These are phyloP conservation scores for Penicillium canariense DNA, from an alignment of 495 filamentous ascomycete species.

Conservation along the genomic window DNA sequence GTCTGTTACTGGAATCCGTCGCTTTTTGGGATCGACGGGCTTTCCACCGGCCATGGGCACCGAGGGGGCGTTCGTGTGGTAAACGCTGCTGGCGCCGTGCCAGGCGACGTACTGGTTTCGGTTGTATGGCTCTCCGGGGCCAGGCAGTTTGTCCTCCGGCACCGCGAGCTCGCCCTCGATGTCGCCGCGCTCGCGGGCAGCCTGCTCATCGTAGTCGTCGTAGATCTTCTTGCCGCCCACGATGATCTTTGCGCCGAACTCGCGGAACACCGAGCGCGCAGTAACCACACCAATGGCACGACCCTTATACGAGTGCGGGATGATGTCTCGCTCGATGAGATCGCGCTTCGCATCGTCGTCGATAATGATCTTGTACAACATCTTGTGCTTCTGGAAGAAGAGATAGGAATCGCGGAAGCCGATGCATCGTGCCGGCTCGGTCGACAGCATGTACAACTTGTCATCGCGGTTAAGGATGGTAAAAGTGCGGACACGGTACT, in stretches of 20 bases:
- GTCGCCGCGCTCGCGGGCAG: slow-evolving; percentile 72
- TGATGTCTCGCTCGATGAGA: slow-evolving; percentile 88
- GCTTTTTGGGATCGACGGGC: slow-evolving; percentile 68
- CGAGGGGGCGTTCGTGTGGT: slow-evolving; percentile 77
- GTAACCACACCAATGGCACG: slow-evolving; percentile 97
- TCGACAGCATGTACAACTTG: slow-evolving; percentile 94
- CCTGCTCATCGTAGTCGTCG: slow-evolving; percentile 87
- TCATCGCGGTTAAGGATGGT: slow-evolving; percentile 81
- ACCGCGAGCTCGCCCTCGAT: slow-evolving; percentile 90
- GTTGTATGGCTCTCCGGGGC: slow-evolving; percentile 76
- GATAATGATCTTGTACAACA: slow-evolving; percentile 93
- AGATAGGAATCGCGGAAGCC: slow-evolving; percentile 96
- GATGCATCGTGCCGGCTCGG: slow-evolving; percentile 92
- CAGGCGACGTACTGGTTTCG: slow-evolving; percentile 96
- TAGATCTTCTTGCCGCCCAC: slow-evolving; percentile 81
- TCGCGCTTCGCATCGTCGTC: slow-evolving; percentile 90
- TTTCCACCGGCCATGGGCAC: slow-evolving; percentile 76
- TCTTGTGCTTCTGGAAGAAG: slow-evolving; percentile 95
- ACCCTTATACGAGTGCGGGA: slow-evolving; percentile 97
- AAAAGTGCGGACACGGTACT: slow-evolving; percentile 93
- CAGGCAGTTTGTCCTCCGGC: slow-evolving; percentile 72
- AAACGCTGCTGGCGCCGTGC: slow-evolving; percentile 94
- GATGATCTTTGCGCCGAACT: slow-evolving; percentile 92
- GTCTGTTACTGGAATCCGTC: slow-evolving; percentile 83
- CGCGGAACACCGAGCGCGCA: slow-evolving; percentile 91